phyloP scores from a whole-genome alignment of 345 rosid species.

The Salix suchowensis region DNA sequence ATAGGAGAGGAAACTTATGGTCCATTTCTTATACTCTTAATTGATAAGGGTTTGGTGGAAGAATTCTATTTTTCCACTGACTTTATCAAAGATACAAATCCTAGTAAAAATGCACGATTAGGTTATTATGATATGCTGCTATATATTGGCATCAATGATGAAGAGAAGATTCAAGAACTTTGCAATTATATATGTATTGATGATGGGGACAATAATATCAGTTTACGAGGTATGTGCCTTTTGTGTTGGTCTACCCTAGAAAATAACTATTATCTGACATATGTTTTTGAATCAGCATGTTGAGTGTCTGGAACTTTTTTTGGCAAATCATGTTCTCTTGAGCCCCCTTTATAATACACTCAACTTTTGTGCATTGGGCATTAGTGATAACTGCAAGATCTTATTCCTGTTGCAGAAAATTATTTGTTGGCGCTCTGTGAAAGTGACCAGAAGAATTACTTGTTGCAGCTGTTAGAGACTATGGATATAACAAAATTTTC shows the following conservation, averaged over 20 bases:
- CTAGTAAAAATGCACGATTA: conserved; percentile 36
- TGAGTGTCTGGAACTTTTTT: not conserved
- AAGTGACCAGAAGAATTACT: conserved; percentile 47
- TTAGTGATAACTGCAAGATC: not conserved
- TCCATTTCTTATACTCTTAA: conserved; percentile 58
- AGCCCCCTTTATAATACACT: not conserved
- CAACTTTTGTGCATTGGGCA: not conserved
- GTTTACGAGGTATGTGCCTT: conserved; percentile 43
- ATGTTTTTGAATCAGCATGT: not conserved
- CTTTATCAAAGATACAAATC: conserved; percentile 36
- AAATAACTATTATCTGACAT: not conserved
- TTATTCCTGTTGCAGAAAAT: conserved; percentile 46
- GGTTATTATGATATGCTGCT: conserved; percentile 90
- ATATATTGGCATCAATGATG: conserved; percentile 41
- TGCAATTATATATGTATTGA: conserved; percentile 29
- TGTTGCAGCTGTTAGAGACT: conserved; percentile 50
- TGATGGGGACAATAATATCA: conserved; percentile 21
- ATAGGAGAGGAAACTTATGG: conserved; percentile 59
- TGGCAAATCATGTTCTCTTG: not conserved
- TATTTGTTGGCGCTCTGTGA: conserved; percentile 69
- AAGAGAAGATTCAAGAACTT: conserved; percentile 55
- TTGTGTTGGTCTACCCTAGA: not conserved
- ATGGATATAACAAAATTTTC: conserved; percentile 55
- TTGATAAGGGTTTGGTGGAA: conserved; percentile 57
- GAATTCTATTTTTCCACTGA: conserved; percentile 47